Evolutionary conservation across 1,284 basidiomycete species (phyloP).

Genomic region (Cryptococcus neoformans): DNA sequence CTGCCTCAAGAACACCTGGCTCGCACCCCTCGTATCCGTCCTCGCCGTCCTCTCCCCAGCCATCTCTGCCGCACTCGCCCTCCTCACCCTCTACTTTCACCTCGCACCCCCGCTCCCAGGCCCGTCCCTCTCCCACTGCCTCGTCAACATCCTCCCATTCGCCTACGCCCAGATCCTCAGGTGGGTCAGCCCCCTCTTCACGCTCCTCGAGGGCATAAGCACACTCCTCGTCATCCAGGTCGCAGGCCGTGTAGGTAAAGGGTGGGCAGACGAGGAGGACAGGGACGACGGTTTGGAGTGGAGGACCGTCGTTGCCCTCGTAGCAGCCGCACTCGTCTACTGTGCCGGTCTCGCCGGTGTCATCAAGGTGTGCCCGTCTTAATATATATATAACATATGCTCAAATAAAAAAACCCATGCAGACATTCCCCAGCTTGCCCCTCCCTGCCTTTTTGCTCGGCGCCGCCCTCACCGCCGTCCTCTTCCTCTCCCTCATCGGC

Average conservation of each 20-base stretch:
- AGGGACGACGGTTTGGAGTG: constrained; percentile 47
- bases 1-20: constrained; percentile 41
- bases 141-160: constrained; percentile 45
- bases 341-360: constrained; percentile 44
- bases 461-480: constrained; percentile 39
- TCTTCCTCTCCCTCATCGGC: constrained; percentile 87
- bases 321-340: constrained; percentile 45
- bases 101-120: constrained; percentile 32
- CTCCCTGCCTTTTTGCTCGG: constrained; percentile 48
- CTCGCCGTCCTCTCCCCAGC: constrained; percentile 44
- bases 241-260: constrained; percentile 46
- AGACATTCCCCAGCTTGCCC: constrained; percentile 33
- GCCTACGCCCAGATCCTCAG: constrained; percentile 46
- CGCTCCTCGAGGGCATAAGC: constrained; percentile 46
- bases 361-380: constrained; percentile 28
- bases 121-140: constrained; percentile 25
- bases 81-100: constrained; percentile 42
- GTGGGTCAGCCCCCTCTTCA: constrained; percentile 49
- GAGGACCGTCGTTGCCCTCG: constrained; percentile 45
- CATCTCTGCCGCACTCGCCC: constrained; percentile 35
- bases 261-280: constrained; percentile 50
- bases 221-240: constrained; percentile 48
- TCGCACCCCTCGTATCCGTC: constrained; percentile 43
- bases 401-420: neutral
- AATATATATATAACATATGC: neutral